Conservation (phyloP, 345 rosid species). For the Mangifera indica region DNA sequence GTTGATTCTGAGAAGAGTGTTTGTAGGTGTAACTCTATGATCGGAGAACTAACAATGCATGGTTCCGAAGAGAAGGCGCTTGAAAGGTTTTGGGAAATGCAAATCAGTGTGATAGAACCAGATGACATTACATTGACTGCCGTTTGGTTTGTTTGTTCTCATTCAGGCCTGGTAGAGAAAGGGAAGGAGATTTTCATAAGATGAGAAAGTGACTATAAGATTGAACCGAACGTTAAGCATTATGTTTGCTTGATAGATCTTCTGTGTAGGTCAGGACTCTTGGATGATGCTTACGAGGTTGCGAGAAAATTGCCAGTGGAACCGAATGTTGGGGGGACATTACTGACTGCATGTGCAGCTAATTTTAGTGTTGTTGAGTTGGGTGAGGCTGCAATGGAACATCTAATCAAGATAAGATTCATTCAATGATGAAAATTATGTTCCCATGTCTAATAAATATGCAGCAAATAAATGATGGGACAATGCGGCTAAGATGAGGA, state of each 20-base stretch:
- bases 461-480: constrained; percentile 44
- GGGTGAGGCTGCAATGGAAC: constrained; percentile 34
- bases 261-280: constrained; percentile 37
- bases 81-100: constrained; percentile 21
- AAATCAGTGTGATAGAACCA: constrained; percentile 21
- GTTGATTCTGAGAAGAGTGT: constrained; percentile 15
- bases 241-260: constrained; percentile 52
- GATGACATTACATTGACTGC: constrained; percentile 26
- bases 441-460: constrained; percentile 43
- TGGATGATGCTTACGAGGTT: constrained; percentile 41
- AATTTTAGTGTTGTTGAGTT: constrained; percentile 28
- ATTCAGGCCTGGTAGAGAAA: constrained; percentile 28
- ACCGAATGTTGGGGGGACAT: constrained; percentile 47
- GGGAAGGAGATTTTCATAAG: constrained; percentile 23
- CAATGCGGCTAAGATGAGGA: constrained; percentile 33
- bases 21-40: constrained; percentile 25
- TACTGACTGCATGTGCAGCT: constrained; percentile 41
- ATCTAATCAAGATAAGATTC: constrained; percentile 38
- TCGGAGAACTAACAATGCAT: constrained; percentile 32
- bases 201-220: constrained; percentile 22
- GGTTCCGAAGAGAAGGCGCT: constrained; percentile 27
- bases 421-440: constrained; percentile 43
- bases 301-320: constrained; percentile 34
- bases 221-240: constrained; percentile 37
- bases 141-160: constrained; percentile 22